A percentile compares a stretch with the other conserved stretches of the same genome.
These are phyloP conservation scores for Pachysolen tannophilus DNA, from an alignment of 805 yeast species.

Conservation along the genomic window DNA sequence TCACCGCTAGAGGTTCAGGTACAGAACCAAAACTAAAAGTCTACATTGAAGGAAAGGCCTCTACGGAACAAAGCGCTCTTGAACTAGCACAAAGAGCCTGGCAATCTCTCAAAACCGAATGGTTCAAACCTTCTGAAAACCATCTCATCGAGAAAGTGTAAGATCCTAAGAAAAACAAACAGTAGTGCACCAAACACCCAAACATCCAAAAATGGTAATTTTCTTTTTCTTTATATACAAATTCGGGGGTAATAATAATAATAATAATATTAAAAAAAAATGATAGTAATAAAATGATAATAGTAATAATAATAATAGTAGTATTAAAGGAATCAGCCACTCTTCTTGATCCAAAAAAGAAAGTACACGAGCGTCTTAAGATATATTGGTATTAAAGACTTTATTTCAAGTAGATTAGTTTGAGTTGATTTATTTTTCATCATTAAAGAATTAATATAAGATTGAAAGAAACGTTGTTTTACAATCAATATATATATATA, in stretches of 20 bases:
- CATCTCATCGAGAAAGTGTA: slow-evolving; percentile 28
- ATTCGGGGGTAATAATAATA: neutral
- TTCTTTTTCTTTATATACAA: neutral
- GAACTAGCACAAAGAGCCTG: slow-evolving; percentile 57
- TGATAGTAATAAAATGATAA: too few species aligned
- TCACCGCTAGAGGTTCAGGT: slow-evolving; percentile 91
- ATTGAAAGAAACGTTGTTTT: too few species aligned
- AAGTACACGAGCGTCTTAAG: too few species aligned
- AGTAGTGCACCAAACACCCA: neutral
- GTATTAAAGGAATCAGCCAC: too few species aligned
- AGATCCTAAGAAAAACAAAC: neutral
- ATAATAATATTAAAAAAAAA: too few species aligned
- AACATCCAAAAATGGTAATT: neutral
- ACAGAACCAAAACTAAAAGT: slow-evolving; percentile 94
- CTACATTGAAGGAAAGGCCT: slow-evolving; percentile 71
- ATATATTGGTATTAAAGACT: too few species aligned
- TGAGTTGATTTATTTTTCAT: too few species aligned
- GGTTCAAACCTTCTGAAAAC: slow-evolving; percentile 60
- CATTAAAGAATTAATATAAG: too few species aligned
- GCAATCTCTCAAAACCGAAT: slow-evolving; percentile 44
- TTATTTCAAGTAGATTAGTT: too few species aligned
- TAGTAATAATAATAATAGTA: too few species aligned
- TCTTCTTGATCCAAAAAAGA: too few species aligned
- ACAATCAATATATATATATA: too few species aligned
- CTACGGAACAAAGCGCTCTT: slow-evolving; percentile 37